These are phyloP conservation scores for Fusarium floridanum DNA, from an alignment of 2,329 filamentous ascomycete species.

Conservation along the genomic window DNA sequence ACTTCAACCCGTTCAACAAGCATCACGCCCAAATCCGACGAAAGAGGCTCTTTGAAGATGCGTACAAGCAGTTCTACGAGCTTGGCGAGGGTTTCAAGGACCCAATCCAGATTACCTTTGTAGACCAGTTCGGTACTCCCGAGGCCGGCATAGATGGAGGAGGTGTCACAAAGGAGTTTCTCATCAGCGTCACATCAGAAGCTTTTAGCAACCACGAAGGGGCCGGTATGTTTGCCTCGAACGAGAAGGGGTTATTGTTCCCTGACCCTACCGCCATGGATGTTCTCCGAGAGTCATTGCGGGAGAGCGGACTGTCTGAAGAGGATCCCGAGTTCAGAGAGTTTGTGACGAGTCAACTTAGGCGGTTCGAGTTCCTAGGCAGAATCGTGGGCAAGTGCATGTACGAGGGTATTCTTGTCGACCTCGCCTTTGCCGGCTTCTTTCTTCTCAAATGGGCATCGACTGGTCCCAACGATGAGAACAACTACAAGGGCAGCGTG, in stretches of 20 bases:
- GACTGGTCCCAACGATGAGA: constrained; percentile 72
- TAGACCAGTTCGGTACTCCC: constrained; percentile 86
- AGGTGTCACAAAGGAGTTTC: constrained; percentile 96
- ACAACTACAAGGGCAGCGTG: constrained; percentile 88
- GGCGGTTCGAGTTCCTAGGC: constrained; percentile 90
- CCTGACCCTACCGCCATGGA: constrained; percentile 87
- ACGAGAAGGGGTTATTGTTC: constrained; percentile 87
- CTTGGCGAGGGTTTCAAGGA: constrained; percentile 90
- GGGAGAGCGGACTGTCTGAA: constrained; percentile 64
- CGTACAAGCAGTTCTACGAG: constrained; percentile 84
- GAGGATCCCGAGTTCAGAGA: constrained; percentile 68
- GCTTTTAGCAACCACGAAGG: constrained; percentile 73
- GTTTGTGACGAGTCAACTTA: constrained; percentile 71
- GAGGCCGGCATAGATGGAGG: constrained; percentile 98
- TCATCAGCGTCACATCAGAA: constrained; percentile 88
- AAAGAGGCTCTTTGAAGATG: constrained; percentile 86
- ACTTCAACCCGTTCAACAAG: constrained; percentile 57
- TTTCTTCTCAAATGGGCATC: constrained; percentile 96
- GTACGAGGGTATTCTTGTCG: constrained; percentile 95
- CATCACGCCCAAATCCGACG: constrained; percentile 86
- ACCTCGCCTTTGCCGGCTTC: constrained; percentile 93
- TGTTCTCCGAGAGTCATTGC: constrained; percentile 71
- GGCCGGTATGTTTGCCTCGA: constrained; percentile 80
- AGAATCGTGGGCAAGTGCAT: constrained; percentile 95
- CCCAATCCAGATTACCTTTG: constrained; percentile 95